Conservation (phyloP, 495 filamentous ascomycete genomes). For the Penicillium canariense region DNA sequence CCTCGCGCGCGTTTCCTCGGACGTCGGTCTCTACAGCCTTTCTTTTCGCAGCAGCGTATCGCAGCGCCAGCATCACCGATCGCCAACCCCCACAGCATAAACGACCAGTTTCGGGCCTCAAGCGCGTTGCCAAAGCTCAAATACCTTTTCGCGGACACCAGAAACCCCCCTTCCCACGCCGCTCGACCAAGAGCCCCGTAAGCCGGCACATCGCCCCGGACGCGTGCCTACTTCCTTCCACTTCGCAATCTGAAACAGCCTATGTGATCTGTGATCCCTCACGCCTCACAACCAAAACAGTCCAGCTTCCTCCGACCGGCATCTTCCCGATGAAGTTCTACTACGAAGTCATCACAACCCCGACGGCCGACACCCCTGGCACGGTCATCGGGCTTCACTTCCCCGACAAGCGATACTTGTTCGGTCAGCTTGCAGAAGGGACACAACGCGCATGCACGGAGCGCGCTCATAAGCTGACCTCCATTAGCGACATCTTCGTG, state of each 20-base stretch:
- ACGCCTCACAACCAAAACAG: slow-evolving; percentile 4
- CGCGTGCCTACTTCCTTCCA: slow-evolving; percentile 13
- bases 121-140: neutral
- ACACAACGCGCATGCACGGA: slow-evolving; percentile 75
- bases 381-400: slow-evolving; percentile 73
- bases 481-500: slow-evolving; percentile 73
- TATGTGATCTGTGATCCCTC: slow-evolving; percentile 32
- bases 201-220: slow-evolving; percentile 3
- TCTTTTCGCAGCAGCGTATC: slow-evolving; percentile 8
- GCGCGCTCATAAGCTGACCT: slow-evolving; percentile 55
- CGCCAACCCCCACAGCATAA: neutral
- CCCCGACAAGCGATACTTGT: slow-evolving; percentile 78
- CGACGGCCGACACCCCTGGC: slow-evolving; percentile 89
- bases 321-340: slow-evolving; percentile 60
- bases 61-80: slow-evolving; percentile 5
- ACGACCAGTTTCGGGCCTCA: neutral
- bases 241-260: neutral
- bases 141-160: neutral
- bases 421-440: slow-evolving; percentile 82
- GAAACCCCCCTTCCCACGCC: neutral
- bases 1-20: slow-evolving; percentile 13
- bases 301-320: neutral
- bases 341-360: slow-evolving; percentile 72
- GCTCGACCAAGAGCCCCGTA: neutral
- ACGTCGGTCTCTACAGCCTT: slow-evolving; percentile 8